Evolutionary conservation across 2,329 filamentous ascomycete genomes (phyloP).

Genomic region (Ascochyta koolunga): DNA sequence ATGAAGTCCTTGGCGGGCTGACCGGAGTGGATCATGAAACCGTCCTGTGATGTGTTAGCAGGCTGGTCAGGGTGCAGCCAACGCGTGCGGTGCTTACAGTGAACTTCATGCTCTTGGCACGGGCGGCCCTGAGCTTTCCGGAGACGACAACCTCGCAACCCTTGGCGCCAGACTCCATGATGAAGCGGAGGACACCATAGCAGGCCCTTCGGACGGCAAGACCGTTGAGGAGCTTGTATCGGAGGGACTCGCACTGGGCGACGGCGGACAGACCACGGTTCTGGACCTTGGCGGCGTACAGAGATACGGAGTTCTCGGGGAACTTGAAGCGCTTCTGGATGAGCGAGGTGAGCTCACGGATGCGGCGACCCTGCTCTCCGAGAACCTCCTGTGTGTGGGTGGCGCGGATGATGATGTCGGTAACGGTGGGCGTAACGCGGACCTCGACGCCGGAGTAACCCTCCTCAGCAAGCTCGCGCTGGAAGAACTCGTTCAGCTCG

Average conservation of each 20-base stretch:
- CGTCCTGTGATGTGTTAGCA: slow-evolving; percentile 63
- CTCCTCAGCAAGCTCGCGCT: slow-evolving; percentile 99
- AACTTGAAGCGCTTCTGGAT: slow-evolving; percentile 99
- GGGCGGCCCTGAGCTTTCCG: slow-evolving; percentile 97
- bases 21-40: slow-evolving; percentile 99
- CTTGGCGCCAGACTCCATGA: slow-evolving; percentile 99
- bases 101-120: slow-evolving; percentile 99
- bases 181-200: slow-evolving; percentile 99
- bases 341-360: slow-evolving; percentile 99
- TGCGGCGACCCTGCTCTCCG: slow-evolving; percentile 99
- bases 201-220: slow-evolving; percentile 97
- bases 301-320: slow-evolving; percentile 99
- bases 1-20: slow-evolving; percentile 99
- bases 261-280: slow-evolving; percentile 99
- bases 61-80: background rate
- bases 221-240: slow-evolving; percentile 99
- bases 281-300: slow-evolving; percentile 99
- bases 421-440: slow-evolving; percentile 98
- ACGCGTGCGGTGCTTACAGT: slow-evolving; percentile 66
- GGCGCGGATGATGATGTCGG: slow-evolving; percentile 99
- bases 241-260: slow-evolving; percentile 99
- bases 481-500: slow-evolving; percentile 99
- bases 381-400: slow-evolving; percentile 99
- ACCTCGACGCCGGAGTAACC: slow-evolving; percentile 99
- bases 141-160: slow-evolving; percentile 99